Evolutionary conservation across 805 yeast genomes (phyloP).

Genomic region (Zygoascus flipseniorum): DNA sequence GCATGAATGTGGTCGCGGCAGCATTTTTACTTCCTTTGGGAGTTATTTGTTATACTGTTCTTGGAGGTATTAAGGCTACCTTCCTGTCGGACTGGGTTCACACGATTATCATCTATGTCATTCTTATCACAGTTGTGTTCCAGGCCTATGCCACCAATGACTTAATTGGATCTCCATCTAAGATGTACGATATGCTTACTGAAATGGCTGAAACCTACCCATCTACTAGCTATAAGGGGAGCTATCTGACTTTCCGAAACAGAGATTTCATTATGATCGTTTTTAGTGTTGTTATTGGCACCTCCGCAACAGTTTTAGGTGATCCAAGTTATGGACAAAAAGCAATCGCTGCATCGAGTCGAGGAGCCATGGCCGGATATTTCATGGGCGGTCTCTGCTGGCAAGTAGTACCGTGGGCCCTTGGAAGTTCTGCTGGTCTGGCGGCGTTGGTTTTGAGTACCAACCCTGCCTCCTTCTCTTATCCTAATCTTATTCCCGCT

Average conservation of each 20-base stretch:
- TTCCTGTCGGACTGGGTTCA: constrained; percentile 71
- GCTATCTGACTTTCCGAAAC: constrained; percentile 51
- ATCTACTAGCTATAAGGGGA: constrained; percentile 60
- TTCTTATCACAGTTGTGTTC: constrained; percentile 74
- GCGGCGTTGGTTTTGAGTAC: constrained; percentile 67
- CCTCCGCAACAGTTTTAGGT: constrained; percentile 81
- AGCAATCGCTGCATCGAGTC: constrained; percentile 78
- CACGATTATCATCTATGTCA: constrained; percentile 70
- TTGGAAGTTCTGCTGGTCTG: constrained; percentile 77
- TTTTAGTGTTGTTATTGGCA: constrained; percentile 75
- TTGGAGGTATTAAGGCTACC: constrained; percentile 78
- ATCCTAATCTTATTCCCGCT: constrained; percentile 55
- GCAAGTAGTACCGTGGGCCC: constrained; percentile 80
- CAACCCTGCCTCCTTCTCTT: constrained; percentile 68
- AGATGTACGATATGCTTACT: constrained; percentile 30
- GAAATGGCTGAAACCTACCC: constrained; percentile 35
- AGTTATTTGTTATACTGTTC: constrained; percentile 60
- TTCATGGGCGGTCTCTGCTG: constrained; percentile 81
- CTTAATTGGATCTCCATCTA: constrained; percentile 70
- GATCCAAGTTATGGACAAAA: constrained; percentile 86
- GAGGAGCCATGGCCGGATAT: constrained; percentile 78
- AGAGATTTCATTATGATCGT: constrained; percentile 27
- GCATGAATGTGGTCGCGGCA: constrained; percentile 73
- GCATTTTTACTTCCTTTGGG: constrained; percentile 76
- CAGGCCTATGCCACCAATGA: constrained; percentile 60